Evolutionary conservation across 371 early-diverging fungal species (phyloP).

Genomic region (Haplosporangium sp.): DNA sequence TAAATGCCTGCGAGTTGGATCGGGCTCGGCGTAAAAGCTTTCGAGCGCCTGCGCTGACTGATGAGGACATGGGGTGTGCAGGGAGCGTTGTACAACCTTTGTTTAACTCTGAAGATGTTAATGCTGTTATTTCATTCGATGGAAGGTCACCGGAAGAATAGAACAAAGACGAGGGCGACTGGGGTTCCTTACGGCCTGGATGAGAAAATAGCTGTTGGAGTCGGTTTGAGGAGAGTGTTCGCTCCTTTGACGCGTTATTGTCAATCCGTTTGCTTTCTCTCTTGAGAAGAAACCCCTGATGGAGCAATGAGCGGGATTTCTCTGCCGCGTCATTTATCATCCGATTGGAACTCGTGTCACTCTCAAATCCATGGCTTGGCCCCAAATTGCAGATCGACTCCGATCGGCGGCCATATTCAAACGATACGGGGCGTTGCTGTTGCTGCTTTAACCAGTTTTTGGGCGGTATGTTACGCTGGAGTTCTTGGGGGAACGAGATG

Average conservation of each 20-base stretch:
- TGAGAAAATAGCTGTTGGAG: slow-evolving; percentile 36
- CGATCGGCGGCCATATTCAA: slow-evolving; percentile 2
- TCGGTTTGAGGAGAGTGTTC: slow-evolving; percentile 9
- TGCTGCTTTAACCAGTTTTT: slow-evolving; percentile 8
- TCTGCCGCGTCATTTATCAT: neutral
- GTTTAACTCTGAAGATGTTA: neutral
- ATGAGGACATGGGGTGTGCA: neutral
- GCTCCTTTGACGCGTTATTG: neutral
- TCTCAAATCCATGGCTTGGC: slow-evolving; percentile 4
- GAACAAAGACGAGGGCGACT: slow-evolving; percentile 38
- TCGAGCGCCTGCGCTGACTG: slow-evolving; percentile 3
- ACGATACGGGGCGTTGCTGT: neutral
- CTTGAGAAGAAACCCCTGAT: slow-evolving; percentile 11
- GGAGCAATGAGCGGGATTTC: neutral
- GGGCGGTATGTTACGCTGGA: slow-evolving; percentile 21
- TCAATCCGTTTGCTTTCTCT: slow-evolving; percentile 16
- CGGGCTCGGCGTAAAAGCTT: slow-evolving; percentile 3
- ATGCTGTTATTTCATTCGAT: neutral
- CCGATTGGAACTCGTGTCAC: slow-evolving; percentile 10
- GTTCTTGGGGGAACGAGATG: slow-evolving; percentile 37
- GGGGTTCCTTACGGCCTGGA: slow-evolving; percentile 38
- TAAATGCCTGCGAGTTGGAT: slow-evolving; percentile 27
- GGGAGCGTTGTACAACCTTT: neutral
- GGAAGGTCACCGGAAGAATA: slow-evolving; percentile 1
- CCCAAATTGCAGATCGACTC: neutral